Conservation (phyloP, 2,329 filamentous ascomycete species). For the Beauveria scarabaeidicola region DNA sequence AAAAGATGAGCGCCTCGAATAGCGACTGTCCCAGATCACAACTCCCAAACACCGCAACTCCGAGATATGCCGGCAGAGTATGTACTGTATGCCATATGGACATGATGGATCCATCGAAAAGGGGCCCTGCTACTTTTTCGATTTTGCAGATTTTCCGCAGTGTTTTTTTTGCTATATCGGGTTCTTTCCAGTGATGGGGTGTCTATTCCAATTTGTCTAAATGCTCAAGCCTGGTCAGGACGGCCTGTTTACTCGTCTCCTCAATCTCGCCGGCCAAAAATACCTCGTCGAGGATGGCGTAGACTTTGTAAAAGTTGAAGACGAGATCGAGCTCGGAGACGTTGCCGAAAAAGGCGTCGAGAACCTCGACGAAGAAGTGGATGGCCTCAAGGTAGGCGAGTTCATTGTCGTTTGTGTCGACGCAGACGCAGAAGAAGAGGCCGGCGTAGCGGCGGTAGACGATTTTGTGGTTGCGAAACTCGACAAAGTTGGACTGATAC, state of each 20-base stretch:
- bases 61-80: constrained; percentile 4
- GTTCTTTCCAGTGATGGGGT: neutral
- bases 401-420: constrained; percentile 98
- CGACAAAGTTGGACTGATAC: constrained; percentile 99
- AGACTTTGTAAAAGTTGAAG: constrained; percentile 80
- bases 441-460: constrained; percentile 96
- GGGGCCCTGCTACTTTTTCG: neutral
- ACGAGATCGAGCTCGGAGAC: constrained; percentile 95
- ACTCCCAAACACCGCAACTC: constrained; percentile 6
- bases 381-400: constrained; percentile 94
- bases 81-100: neutral
- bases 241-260: constrained; percentile 97
- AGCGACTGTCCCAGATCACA: neutral
- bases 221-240: constrained; percentile 87
- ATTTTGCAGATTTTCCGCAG: too few species aligned
- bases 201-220: constrained; percentile 87
- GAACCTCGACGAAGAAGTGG: constrained; percentile 98
- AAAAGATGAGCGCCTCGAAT: neutral
- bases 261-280: constrained; percentile 97
- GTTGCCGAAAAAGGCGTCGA: constrained; percentile 98
- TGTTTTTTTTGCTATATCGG: neutral
- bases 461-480: constrained; percentile 89
- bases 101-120: neutral
- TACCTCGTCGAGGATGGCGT: constrained; percentile 96
- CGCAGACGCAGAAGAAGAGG: constrained; percentile 97